Percentiles rank a stretch among this genome's conserved stretches.
Conservation (phyloP, 2,329 filamentous ascomycete species). For the Aspergillaceae sp. region DNA sequence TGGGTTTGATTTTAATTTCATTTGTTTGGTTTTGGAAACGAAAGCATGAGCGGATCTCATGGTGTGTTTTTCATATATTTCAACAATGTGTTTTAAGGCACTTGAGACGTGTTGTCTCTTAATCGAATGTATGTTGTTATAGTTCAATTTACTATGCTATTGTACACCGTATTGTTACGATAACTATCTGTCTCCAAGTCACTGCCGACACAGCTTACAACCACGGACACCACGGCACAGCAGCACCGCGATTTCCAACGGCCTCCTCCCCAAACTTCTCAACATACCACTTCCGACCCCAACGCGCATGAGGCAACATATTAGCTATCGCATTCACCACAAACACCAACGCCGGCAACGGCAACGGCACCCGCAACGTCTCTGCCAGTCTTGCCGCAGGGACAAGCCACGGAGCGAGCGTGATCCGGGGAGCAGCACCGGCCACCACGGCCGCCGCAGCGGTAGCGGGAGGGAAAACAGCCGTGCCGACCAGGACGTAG, state of each 20-base stretch:
- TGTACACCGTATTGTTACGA: not conserved
- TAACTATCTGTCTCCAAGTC: no score
- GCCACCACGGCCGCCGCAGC: constrained; percentile 1
- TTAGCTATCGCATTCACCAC: constrained; percentile 77
- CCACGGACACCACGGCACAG: constrained; percentile 50
- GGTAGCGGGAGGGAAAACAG: constrained; percentile 19
- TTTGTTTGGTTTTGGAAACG: constrained; percentile 7
- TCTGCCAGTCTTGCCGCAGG: constrained; percentile 23
- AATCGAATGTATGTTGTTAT: not conserved
- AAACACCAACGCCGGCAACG: constrained; percentile 68
- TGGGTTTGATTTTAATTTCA: constrained; percentile 5
- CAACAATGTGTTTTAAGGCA: constrained; percentile 27
- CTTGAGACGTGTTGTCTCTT: constrained; percentile 4
- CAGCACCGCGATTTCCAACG: constrained; percentile 64
- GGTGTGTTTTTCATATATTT: constrained; percentile 21
- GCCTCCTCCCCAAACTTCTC: constrained; percentile 79
- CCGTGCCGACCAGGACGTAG: constrained; percentile 57
- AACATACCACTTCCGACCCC: constrained; percentile 77
- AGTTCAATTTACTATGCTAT: not conserved
- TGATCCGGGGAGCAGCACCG: constrained; percentile 14
- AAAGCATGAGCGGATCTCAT: constrained; percentile 11
- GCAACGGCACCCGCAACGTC: constrained; percentile 42
- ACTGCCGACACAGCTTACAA: constrained; percentile 15
- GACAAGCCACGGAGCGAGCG: constrained; percentile 28
- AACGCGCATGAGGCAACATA: constrained; percentile 80